Conservation (phyloP, 2,329 filamentous ascomycete species). For the Proliferodiscus dingleyae region DNA sequence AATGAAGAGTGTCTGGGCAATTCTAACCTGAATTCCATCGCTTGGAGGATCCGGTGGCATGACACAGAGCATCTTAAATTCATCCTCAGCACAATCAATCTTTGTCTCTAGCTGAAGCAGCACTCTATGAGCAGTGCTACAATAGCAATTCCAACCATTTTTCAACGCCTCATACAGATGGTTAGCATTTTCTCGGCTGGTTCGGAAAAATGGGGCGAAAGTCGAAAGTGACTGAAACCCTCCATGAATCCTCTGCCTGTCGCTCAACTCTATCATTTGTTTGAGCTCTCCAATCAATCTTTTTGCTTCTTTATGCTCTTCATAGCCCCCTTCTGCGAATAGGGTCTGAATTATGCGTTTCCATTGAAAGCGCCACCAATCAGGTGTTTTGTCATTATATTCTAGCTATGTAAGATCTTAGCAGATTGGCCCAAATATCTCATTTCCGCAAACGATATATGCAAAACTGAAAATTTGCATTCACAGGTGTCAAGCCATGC, state of each 20-base stretch:
- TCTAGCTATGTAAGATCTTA: not conserved
- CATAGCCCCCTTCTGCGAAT: not conserved
- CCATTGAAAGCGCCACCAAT: slow-evolving; percentile 4
- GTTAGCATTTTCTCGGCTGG: not conserved
- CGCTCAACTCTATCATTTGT: slow-evolving; percentile 4
- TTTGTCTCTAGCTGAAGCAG: slow-evolving; percentile 6
- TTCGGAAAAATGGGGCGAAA: slow-evolving; percentile 1
- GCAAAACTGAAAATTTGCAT: no score
- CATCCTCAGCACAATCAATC: slow-evolving; percentile 1
- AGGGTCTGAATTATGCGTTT: not conserved
- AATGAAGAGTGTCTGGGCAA: no score
- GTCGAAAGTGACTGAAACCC: not conserved
- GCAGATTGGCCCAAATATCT: not conserved
- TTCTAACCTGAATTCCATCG: no score
- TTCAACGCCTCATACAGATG: not conserved
- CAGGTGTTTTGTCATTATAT: slow-evolving; percentile 1
- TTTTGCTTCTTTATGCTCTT: not conserved
- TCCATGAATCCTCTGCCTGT: not conserved
- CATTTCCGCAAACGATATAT: no score
- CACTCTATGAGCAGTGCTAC: not conserved
- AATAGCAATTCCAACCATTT: slow-evolving; percentile 3
- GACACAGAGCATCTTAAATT: slow-evolving; percentile 5
- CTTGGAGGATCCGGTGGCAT: not conserved
- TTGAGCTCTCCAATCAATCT: slow-evolving; percentile 3
- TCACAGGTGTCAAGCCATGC: no score